Base-by-base conservation (phyloP, 352 stramenopile genomes). In the Globisporangium rhizosaccharum region DNA sequence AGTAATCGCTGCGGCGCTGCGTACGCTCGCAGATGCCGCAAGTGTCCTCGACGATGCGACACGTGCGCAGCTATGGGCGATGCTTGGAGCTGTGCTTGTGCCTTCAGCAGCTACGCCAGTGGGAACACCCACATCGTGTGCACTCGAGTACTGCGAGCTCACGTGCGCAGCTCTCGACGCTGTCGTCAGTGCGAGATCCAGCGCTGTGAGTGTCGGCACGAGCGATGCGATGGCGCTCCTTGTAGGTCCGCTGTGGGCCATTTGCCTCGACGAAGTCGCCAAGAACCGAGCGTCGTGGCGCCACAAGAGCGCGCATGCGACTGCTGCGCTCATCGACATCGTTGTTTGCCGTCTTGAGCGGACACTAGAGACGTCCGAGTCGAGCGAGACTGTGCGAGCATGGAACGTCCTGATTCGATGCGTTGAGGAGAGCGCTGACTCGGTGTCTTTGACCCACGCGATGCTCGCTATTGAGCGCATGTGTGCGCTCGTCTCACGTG, bases 261-360 rank as follows among this genome's bases (percentile, higher is more conserved):
- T 58, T 25, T 51, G 25, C 14, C 0, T 58, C 8, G 25, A 58
- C 18, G 53, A 58, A 37, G 7, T 58, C 15, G 50, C 20, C 9
- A 15, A 28, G 41, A 55, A 55, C 33, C 10, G 50, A 9, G n/a
- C 17, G 11, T 45, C n/a, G 3, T 55, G 33, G 30, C 33, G n/a
- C 5, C 4, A 14, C 28, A 44, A 55, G 12, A 33, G 30, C 11
- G 8, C 33, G 3, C 18, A 20, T 2, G 30, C 33, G 7, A 18
- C 18, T 30, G 33, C 10, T 30, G 50, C 18, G 17, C 17, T 45
- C 17, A 17, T 15, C 11, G 26, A n/a, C 39, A 10, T 46, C 10
- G 8, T 55, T n/a, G 4, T 12, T 0, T 9, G 10, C 8, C 18
- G 41, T 28, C 3, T 55, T 6, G 33, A 46, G 8, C 30, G 12